Conservation (phyloP, 768 basidiomycete genomes). For the Neoboletus subvelutipes region DNA sequence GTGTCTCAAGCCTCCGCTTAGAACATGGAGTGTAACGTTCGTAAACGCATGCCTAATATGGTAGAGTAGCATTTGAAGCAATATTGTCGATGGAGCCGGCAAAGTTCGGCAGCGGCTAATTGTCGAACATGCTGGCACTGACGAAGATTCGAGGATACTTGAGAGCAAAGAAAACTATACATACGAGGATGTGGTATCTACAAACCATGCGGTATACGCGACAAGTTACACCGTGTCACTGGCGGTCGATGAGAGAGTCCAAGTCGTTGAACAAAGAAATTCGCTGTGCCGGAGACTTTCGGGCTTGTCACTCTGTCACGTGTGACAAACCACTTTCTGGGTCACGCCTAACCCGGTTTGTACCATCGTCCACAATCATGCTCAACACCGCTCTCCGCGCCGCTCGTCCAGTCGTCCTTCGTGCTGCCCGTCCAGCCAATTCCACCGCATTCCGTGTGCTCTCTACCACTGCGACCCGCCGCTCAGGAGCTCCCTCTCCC, state of each 20-base stretch:
- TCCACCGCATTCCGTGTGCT: conserved; percentile 49
- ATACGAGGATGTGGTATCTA: background rate
- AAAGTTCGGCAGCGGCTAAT: background rate
- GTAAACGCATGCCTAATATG: conserved; percentile 32
- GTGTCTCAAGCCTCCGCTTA: conserved; percentile 15
- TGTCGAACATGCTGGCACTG: background rate
- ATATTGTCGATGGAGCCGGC: background rate
- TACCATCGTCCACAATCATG: conserved; percentile 27
- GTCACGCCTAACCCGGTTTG: conserved; percentile 32
- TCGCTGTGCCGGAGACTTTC: background rate
- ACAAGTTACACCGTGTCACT: background rate
- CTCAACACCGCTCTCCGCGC: conserved; percentile 28
- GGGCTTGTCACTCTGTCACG: conserved; percentile 18
- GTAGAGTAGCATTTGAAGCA: conserved; percentile 9
- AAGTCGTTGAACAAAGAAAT: too few relatives aligned
- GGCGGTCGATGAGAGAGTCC: too few relatives aligned
- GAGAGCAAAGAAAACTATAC: background rate
- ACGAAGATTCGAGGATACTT: background rate
- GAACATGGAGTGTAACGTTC: conserved; percentile 25
- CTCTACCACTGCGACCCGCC: conserved; percentile 53
- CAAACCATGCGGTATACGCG: background rate
- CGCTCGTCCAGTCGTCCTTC: conserved; percentile 27
- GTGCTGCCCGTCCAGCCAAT: conserved; percentile 20
- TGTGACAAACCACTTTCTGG: conserved; percentile 23
- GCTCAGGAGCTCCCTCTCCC: conserved; percentile 62